Base-by-base conservation (phyloP, 331 rosid genomes). In the Ulmus americana region DNA sequence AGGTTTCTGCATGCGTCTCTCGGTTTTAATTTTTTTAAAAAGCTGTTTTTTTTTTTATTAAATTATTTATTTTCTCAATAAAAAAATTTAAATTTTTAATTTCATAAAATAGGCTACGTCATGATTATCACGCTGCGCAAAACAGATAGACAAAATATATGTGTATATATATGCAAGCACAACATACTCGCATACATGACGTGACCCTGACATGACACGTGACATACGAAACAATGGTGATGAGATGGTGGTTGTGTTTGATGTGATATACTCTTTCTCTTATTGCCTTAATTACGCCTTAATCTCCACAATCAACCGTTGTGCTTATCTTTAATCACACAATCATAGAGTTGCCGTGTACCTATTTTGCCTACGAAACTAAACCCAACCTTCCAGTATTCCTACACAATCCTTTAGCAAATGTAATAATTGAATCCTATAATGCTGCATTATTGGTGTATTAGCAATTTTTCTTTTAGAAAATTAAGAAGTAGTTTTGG, bases 1-100 rank as follows among this genome's bases (percentile, higher is more conserved):
- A 83, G 84, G 81, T 83, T 80, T 77, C 77, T 73, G 95, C 97
- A 90, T 90, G 97, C 97, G 97, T 75, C 85, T 75, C 85, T 91
- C 83, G 79, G 67, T 79, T 82, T 79, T 77, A 65, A 81, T 64
- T 64, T 42, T 52, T 61, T 50, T 28, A 2, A 28, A 59, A 63
- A 58, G 59, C 55, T 62, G 46, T 14, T 40, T 5, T 56, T n/a
- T 40, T 5, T 56, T 28, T 56, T 38, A 38, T 56, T 55, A 55
- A 28, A 28, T 28, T 43, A n/a, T 14, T 11, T 10, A 11, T 47
- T 22, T 45, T 63, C n/a, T 45, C 5, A 64, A 22, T 12, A 22
- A 48, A 64, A 41, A 50, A 39, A 16, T 11, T 20, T 49, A n/a
- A 49, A 49, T 13, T 49, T 0, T 10, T 18, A 20, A 20, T 28